phyloP scores from a whole-genome alignment of 805 yeast species.

The Kluyveromyces lactis region DNA sequence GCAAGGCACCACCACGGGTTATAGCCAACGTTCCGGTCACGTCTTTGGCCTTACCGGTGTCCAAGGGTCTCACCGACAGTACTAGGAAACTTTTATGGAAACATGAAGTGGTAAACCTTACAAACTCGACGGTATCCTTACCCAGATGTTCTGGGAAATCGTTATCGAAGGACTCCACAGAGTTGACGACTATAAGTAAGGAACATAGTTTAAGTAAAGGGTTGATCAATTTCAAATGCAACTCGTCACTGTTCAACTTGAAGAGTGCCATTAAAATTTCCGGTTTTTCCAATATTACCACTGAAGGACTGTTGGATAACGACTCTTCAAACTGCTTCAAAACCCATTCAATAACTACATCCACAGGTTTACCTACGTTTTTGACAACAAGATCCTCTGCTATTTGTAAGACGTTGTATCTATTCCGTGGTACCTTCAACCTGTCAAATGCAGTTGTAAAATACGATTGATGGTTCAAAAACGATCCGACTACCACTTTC shows the following conservation, averaged over 20 bases:
- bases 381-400: slow-evolving; percentile 37
- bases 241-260: slow-evolving; percentile 20
- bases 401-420: slow-evolving; percentile 35
- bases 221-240: slow-evolving; percentile 19
- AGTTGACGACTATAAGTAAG: slow-evolving; percentile 18
- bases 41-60: slow-evolving; percentile 77
- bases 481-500: slow-evolving; percentile 24
- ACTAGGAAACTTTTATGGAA: slow-evolving; percentile 20
- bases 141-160: slow-evolving; percentile 13
- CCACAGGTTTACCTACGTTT: slow-evolving; percentile 56
- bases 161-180: slow-evolving; percentile 13
- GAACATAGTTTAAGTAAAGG: slow-evolving; percentile 21
- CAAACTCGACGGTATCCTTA: slow-evolving; percentile 20
- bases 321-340: slow-evolving; percentile 49
- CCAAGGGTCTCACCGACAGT: slow-evolving; percentile 55
- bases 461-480: slow-evolving; percentile 17
- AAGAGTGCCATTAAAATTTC: slow-evolving; percentile 23
- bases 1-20: slow-evolving; percentile 44
- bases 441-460: slow-evolving; percentile 16
- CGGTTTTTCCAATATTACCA: slow-evolving; percentile 26
- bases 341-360: slow-evolving; percentile 61
- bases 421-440: slow-evolving; percentile 14
- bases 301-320: slow-evolving; percentile 3
- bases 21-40: slow-evolving; percentile 65
- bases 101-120: slow-evolving; percentile 16